Conservation (phyloP, 768 basidiomycete genomes). For the Clavulina sp. region DNA sequence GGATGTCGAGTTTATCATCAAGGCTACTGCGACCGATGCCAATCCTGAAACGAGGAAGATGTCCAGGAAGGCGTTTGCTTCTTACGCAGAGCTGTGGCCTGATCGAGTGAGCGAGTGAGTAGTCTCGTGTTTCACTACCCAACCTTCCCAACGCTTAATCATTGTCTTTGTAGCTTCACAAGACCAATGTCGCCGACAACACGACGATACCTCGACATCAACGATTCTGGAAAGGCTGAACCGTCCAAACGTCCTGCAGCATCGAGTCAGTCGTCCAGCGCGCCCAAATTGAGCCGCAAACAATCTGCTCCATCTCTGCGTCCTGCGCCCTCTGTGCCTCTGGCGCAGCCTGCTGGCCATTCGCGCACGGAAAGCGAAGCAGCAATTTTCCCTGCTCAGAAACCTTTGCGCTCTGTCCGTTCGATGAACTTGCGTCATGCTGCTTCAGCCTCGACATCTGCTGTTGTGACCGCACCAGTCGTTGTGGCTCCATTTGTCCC, state of each 20-base stretch:
- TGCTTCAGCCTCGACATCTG: background rate
- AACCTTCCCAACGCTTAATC: background rate
- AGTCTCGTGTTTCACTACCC: background rate
- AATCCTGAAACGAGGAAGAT: slow-evolving; percentile 57
- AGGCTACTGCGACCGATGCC: slow-evolving; percentile 47
- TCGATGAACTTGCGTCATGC: background rate
- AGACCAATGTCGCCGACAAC: slow-evolving; percentile 57
- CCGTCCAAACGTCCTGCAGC: background rate
- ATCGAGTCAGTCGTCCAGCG: background rate
- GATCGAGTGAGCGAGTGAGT: slow-evolving; percentile 45
- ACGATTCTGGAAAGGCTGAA: slow-evolving; percentile 5
- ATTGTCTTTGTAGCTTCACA: slow-evolving; percentile 35
- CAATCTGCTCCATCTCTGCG: background rate
- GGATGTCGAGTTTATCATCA: slow-evolving; percentile 56
- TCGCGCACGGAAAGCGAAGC: background rate
- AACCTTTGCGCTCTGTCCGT: background rate
- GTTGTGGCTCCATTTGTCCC: background rate
- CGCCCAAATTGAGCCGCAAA: background rate
- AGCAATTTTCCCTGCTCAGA: background rate
- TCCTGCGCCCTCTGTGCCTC: background rate
- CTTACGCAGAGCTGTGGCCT: slow-evolving; percentile 56
- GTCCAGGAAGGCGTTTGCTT: slow-evolving; percentile 54
- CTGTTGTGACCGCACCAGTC: no score
- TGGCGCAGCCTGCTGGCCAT: background rate
- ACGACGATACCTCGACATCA: slow-evolving; percentile 54